Conservation (phyloP, 805 yeast genomes). For the Metschnikowia reukaufii region DNA sequence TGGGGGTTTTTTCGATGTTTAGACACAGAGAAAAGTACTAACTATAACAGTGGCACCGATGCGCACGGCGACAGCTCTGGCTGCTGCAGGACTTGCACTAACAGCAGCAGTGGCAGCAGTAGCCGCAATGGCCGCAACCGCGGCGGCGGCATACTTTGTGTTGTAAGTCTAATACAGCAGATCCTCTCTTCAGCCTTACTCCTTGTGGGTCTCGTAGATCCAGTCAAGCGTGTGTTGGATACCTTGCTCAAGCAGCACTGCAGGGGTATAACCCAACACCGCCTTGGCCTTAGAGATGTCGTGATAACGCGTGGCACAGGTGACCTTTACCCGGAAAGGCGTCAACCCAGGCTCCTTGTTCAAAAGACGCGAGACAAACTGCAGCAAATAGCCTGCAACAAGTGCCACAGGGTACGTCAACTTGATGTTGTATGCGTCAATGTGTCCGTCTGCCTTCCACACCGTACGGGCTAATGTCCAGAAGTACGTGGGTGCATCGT, state of each 20-base stretch:
- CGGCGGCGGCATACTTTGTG: constrained; percentile 7
- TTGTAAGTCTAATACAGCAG: no score
- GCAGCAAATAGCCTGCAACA: constrained; percentile 77
- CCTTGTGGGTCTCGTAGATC: constrained; percentile 67
- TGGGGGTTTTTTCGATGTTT: no score
- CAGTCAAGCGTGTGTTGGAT: constrained; percentile 77
- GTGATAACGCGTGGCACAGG: constrained; percentile 92
- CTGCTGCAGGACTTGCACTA: constrained; percentile 2
- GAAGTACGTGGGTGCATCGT: constrained; percentile 92
- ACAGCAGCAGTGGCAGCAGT: constrained; percentile 7
- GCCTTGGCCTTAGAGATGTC: constrained; percentile 84
- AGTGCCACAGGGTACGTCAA: constrained; percentile 76
- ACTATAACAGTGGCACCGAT: constrained; percentile 1
- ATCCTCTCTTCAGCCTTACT: constrained; percentile 1
- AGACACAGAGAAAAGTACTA: neutral
- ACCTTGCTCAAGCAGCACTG: constrained; percentile 75
- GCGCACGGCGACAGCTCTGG: constrained; percentile 7
- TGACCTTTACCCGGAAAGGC: constrained; percentile 89
- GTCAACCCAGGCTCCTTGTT: constrained; percentile 93
- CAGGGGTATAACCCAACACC: constrained; percentile 76
- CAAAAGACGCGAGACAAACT: constrained; percentile 62
- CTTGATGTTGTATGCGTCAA: constrained; percentile 67
- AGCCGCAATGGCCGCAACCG: no score
- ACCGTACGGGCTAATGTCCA: constrained; percentile 97
- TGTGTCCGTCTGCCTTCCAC: constrained; percentile 94